Percentiles rank a stretch among this genome's conserved stretches.
Evolutionary conservation across 1,284 basidiomycete species (phyloP).

Genomic region (Schizopora paradoxa): DNA sequence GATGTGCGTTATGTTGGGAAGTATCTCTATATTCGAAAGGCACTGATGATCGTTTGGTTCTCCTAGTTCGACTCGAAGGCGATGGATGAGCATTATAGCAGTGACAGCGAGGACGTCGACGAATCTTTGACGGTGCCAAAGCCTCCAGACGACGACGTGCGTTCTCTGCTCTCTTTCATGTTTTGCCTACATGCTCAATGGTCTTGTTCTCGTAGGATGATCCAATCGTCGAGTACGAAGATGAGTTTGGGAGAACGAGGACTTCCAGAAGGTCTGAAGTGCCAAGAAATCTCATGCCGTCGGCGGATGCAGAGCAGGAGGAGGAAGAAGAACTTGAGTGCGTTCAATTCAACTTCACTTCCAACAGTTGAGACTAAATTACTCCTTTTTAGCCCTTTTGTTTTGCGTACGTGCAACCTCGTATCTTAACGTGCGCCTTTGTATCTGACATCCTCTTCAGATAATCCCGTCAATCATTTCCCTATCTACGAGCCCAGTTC

Average conservation of each 20-base stretch:
- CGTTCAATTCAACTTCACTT: conserved; percentile 24
- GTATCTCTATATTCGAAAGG: not conserved
- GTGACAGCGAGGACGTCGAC: conserved; percentile 69
- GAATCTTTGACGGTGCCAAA: conserved; percentile 60
- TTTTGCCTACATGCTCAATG: conserved; percentile 4
- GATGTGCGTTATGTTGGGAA: conserved; percentile 56
- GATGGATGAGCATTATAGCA: conserved; percentile 46
- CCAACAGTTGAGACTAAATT: conserved; percentile 8
- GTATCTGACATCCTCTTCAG: conserved; percentile 35
- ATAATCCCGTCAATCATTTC: conserved; percentile 75
- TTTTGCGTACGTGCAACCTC: conserved; percentile 34
- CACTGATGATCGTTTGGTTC: not conserved
- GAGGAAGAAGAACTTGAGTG: conserved; percentile 51
- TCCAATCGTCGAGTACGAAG: conserved; percentile 77
- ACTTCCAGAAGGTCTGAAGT: conserved; percentile 69
- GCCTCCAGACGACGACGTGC: conserved; percentile 38
- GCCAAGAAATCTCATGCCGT: conserved; percentile 55
- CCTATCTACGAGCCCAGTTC: conserved; percentile 82
- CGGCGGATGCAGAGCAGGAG: conserved; percentile 29
- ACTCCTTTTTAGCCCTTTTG: conserved; percentile 44
- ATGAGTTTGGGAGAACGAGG: conserved; percentile 79
- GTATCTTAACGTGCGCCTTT: conserved; percentile 8
- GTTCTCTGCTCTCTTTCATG: conserved; percentile 15
- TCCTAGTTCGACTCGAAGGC: conserved; percentile 69
- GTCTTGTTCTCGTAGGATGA: conserved; percentile 44